Base-by-base conservation (phyloP, 352 stramenopile genomes). In the Phytophthora tentaculata region DNA sequence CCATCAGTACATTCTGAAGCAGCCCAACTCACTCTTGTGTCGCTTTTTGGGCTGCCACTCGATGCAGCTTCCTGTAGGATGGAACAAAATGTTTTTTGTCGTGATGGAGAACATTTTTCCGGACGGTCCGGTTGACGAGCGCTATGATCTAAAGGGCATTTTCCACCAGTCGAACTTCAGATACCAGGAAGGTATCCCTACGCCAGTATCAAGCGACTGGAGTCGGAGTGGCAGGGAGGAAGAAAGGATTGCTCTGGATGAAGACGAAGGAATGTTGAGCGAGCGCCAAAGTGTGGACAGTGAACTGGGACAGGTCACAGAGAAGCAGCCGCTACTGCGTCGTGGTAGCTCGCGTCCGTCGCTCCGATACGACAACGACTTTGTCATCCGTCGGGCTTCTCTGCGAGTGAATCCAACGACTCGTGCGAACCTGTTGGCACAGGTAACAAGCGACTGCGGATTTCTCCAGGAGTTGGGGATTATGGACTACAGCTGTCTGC, bases 61-160 rank as follows among this genome's bases (percentile, higher is more conserved):
- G 50, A 96, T 96, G 88, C 88, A 96, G 63, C 77, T 96, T n/a
- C 88, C 88, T 2, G 88, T 96, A 0, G 88, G 88, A 5, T 96
- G 88, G 88, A 94, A 96, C 79, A 91, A 91, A 39, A 96, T 96
- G 86, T 96, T 96, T 72, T 96, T 96, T 63, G 74, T 96, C 29
- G 88, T 94, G 37, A 96, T 96, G 88, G 86, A 96, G 45, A 96
- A 96, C 62, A 89, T 94, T 17, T 92, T 94, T 61, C 77, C 84
- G 2, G 83, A 92, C 60, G 83, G 85, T 16, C 80, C 81, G 0
- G 81, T 93, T 16, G 82, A 94, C 45, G 88, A 95, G 48, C 81
- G 88, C 14, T 95, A 95, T 67, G 88, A 95, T 43, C 70, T 95
- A 6, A 95, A 95, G 57, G 88, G 88, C 13, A 92, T 92, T 19